Evolutionary conservation across 2,329 filamentous ascomycete genomes (phyloP).

Genomic region (Claviceps humidiphila): DNA sequence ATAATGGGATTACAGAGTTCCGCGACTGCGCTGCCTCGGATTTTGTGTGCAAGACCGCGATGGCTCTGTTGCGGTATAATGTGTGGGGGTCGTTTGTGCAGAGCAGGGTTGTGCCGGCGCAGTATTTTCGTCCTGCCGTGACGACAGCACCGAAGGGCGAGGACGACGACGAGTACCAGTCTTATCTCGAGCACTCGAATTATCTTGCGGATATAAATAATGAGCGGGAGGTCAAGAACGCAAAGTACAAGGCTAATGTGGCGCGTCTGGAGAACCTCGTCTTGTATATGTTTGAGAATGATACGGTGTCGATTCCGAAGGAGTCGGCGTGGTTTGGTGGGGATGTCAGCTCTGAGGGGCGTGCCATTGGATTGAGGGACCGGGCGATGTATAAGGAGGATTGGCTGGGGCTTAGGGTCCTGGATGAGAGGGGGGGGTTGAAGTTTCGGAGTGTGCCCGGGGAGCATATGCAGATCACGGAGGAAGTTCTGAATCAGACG

Average conservation of each 20-base stretch:
- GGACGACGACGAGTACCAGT: conserved; percentile 32
- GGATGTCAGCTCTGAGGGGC: conserved; percentile 49
- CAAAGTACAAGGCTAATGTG: conserved; percentile 59
- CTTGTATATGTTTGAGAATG: conserved; percentile 81
- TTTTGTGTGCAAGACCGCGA: conserved; percentile 68
- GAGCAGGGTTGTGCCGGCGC: conserved; percentile 70
- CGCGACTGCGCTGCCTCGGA: conserved; percentile 58
- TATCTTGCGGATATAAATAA: conserved; percentile 96
- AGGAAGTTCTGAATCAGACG: conserved; percentile 49
- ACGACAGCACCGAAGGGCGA: conserved; percentile 14
- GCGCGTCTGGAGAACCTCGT: conserved; percentile 61
- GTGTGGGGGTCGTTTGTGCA: conserved; percentile 74
- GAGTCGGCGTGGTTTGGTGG: conserved; percentile 86
- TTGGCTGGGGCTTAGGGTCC: conserved; percentile 71
- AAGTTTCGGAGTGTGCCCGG: conserved; percentile 62
- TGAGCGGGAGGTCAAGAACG: conserved; percentile 64
- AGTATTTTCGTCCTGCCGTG: conserved; percentile 78
- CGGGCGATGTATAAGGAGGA: conserved; percentile 72
- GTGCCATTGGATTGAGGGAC: conserved; percentile 53
- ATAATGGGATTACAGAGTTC: conserved; percentile 84
- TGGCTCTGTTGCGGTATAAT: conserved; percentile 64
- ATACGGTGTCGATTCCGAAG: conserved; percentile 77
- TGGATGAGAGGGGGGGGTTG: conserved; percentile 70
- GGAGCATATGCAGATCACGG: conserved; percentile 68
- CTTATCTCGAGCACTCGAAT: conserved; percentile 69